Evolutionary conservation across 2,329 filamentous ascomycete species (phyloP), one percentile per base, ranked within the genome.

Genomic region (Tolypocladium endophyticum): DNA sequence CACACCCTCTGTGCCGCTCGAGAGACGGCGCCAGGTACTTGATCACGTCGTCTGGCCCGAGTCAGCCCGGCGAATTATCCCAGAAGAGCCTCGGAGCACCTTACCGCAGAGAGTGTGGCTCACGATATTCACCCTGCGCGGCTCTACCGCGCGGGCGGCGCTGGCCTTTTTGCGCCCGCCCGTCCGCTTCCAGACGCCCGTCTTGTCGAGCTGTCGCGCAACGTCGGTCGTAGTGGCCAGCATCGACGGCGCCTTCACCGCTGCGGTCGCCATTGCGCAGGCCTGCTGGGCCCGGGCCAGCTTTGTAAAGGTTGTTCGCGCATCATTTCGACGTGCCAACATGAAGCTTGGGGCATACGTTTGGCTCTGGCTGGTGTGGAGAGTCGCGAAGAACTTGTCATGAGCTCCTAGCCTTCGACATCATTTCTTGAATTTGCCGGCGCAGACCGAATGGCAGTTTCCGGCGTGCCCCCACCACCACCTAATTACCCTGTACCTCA

Each of bases 1-100:
- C 92, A 73, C 92, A 92, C 58, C 90, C 89, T 56, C 79, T 76
- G 71, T 94, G 87, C 53, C 84, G 82, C 39, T 84, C 76, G 23
- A 97, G 80, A 3, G 85, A 85, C 1, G 82, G 81, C 2, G 82
- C 84, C n/a, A 95, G 75, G 61, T 89, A 89, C 8, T 83, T 70
- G 54, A 96, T 66, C 18, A 89, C 76, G 66, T 93, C 86, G 68
- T 91, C 88, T 86, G 18, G 53, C 8, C 9, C 12, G 7, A 58
- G 53, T 59, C 12, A 61, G 60, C 54, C 54, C 12, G 33, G 23
- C 20, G 18, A 43, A 6, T 52, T 56, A 25, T 35, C 28, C 45
- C 38, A 39, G 2, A 30, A 43, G 14, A 7, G 41, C 47, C 38
- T 45, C 38, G 5, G 33, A n/a, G 4, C 25, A 12, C 54, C 74